A percentile compares a stretch with the other conserved stretches of the same genome.
Evolutionary conservation across 2,329 filamentous ascomycete species (phyloP).

Genomic region (Cordyceps cateniannulata): DNA sequence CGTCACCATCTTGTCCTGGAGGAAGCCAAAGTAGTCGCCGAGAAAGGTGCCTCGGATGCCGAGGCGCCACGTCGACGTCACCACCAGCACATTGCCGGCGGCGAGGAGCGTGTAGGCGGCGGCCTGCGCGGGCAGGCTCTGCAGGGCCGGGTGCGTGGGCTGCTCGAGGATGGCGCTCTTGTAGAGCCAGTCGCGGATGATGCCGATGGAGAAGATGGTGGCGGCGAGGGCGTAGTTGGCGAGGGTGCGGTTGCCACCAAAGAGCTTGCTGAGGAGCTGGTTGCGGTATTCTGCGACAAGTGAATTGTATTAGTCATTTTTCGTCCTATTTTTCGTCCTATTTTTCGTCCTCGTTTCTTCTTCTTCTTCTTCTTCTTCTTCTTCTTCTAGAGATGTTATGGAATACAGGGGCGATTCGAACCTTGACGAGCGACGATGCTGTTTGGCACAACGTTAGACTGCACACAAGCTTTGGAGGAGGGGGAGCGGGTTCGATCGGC

Average conservation of each 20-base stretch:
- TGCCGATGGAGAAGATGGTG: slow-evolving; percentile 85
- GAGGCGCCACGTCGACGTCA: slow-evolving; percentile 85
- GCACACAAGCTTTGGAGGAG: background rate
- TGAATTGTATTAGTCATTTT: slow-evolving; percentile 15
- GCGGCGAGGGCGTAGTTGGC: slow-evolving; percentile 87
- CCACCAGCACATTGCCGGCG: slow-evolving; percentile 73
- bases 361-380: background rate
- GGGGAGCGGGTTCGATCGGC: slow-evolving; percentile 26
- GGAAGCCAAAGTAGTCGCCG: slow-evolving; percentile 96
- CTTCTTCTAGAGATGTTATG: no score
- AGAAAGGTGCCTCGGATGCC: slow-evolving; percentile 94
- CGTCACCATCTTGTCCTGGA: slow-evolving; percentile 92
- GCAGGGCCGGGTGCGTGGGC: slow-evolving; percentile 68
- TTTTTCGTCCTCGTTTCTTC: no score
- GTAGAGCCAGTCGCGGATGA: slow-evolving; percentile 83
- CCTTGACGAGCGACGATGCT: slow-evolving; percentile 81
- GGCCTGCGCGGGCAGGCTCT: slow-evolving; percentile 49
- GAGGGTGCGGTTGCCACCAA: slow-evolving; percentile 66
- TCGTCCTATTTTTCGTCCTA: background rate
- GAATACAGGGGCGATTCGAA: slow-evolving; percentile 29
- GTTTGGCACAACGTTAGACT: slow-evolving; percentile 10
- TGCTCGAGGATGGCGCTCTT: slow-evolving; percentile 71
- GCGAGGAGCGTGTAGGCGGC: slow-evolving; percentile 66
- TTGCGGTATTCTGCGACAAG: slow-evolving; percentile 72
- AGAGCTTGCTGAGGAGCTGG: slow-evolving; percentile 80